These are phyloP conservation scores for Fusarium acutatum DNA, from an alignment of 2,329 filamentous ascomycete species.

Conservation along the genomic window DNA sequence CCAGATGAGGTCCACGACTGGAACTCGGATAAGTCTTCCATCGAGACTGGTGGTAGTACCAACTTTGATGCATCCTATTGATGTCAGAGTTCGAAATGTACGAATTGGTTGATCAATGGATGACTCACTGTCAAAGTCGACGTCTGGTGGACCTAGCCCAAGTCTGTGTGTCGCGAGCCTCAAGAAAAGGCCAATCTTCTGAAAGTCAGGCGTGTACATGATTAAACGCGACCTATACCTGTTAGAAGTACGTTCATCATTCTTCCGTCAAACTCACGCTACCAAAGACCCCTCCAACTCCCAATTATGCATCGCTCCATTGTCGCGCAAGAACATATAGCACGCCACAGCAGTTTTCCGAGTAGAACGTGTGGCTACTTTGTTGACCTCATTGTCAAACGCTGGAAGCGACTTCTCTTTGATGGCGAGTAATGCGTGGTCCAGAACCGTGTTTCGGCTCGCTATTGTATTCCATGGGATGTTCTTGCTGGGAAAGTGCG, in stretches of 20 bases:
- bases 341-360: neutral
- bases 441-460: neutral
- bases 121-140: neutral
- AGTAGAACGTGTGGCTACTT: fast-evolving
- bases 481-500: fast-evolving
- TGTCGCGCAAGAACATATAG: neutral
- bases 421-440: neutral
- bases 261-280: fast-evolving
- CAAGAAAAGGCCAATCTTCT: neutral
- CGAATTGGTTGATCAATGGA: too few relatives aligned
- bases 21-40: neutral
- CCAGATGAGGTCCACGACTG: neutral
- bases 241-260: fast-evolving
- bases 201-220: neutral
- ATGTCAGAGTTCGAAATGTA: too few relatives aligned
- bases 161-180: neutral
- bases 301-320: neutral
- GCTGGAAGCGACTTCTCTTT: neutral
- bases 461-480: neutral
- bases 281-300: neutral
- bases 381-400: neutral
- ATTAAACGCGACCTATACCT: neutral
- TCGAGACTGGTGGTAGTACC: neutral
- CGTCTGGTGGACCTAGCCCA: neutral
- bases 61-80: neutral